phyloP scores from a whole-genome alignment of 148 eudicot species.

The Chenopodium quinoa region DNA sequence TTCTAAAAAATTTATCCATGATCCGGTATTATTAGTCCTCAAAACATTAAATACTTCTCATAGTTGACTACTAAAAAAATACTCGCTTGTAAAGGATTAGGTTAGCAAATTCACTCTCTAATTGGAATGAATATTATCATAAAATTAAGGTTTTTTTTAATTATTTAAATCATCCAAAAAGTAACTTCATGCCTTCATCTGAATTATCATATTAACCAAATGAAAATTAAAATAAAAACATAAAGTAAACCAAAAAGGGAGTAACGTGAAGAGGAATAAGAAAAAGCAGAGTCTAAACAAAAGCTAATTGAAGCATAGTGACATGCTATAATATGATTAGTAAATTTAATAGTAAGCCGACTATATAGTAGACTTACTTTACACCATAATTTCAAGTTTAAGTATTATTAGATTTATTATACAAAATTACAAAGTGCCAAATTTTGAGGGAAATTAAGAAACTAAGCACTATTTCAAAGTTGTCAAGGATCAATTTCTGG shows the following conservation, averaged over 20 bases:
- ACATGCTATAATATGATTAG: conserved; percentile 6
- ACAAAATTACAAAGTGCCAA: conserved; percentile 19
- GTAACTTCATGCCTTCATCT: neutral
- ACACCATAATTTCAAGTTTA: neutral
- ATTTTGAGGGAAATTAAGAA: conserved; percentile 24
- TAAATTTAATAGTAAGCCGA: neutral
- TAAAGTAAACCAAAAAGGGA: conserved; percentile 4
- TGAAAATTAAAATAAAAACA: too few relatives aligned
- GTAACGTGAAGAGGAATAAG: conserved; percentile 38
- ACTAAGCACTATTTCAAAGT: conserved; percentile 13
- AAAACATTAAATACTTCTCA: too few relatives aligned
- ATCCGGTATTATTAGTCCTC: too few relatives aligned
- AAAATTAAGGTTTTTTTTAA: too few relatives aligned
- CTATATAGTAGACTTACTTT: neutral
- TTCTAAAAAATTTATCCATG: too few relatives aligned
- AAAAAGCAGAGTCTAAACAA: conserved; percentile 14
- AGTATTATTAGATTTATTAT: neutral
- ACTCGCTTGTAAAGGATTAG: neutral
- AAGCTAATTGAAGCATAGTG: neutral
- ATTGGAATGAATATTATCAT: too few relatives aligned
- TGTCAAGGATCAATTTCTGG: neutral
- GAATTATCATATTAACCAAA: neutral
- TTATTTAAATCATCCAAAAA: neutral
- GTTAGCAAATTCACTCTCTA: neutral
- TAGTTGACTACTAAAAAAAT: neutral